Conservation (phyloP, 2,329 filamentous ascomycete genomes). For the Xylogone sp. region DNA sequence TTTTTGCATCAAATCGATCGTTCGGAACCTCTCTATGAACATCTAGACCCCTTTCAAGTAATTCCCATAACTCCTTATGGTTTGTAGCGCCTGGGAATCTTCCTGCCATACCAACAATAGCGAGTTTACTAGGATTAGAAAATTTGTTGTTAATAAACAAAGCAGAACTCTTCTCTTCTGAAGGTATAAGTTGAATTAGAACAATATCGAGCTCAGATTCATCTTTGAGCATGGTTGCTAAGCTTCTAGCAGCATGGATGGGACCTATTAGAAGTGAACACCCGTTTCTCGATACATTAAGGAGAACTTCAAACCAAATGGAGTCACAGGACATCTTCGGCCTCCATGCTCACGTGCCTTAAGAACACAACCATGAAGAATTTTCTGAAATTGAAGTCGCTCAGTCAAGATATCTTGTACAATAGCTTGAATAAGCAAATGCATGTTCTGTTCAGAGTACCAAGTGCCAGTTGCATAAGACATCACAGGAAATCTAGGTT, state of each 20-base stretch:
- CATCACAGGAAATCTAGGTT: conserved; percentile 45
- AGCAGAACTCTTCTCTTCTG: conserved; percentile 21
- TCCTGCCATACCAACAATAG: conserved; percentile 80
- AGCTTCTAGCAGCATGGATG: conserved; percentile 42
- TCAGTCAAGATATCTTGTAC: conserved; percentile 48
- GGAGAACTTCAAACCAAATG: conserved; percentile 33
- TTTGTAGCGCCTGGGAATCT: conserved; percentile 71
- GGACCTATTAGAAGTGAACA: conserved; percentile 41
- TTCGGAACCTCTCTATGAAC: conserved; percentile 63
- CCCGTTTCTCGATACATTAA: too few relatives aligned
- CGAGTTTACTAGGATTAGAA: conserved; percentile 57
- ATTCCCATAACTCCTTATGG: conserved; percentile 70
- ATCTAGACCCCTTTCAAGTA: conserved; percentile 70
- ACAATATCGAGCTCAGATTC: conserved; percentile 40
- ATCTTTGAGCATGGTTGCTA: conserved; percentile 38
- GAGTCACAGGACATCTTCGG: conserved; percentile 41
- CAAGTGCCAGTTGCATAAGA: too few relatives aligned
- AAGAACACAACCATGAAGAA: conserved; percentile 43
- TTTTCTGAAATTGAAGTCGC: conserved; percentile 43
- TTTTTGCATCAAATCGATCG: conserved; percentile 69
- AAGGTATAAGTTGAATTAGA: conserved; percentile 36
- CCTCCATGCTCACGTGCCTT: conserved; percentile 35
- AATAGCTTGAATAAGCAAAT: background rate
- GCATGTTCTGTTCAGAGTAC: too few relatives aligned
- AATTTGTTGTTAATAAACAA: too few relatives aligned